Evolutionary conservation across 371 early-diverging fungal genomes (phyloP), one percentile per base, ranked within the genome.

Genomic region (Mucor sp.): DNA sequence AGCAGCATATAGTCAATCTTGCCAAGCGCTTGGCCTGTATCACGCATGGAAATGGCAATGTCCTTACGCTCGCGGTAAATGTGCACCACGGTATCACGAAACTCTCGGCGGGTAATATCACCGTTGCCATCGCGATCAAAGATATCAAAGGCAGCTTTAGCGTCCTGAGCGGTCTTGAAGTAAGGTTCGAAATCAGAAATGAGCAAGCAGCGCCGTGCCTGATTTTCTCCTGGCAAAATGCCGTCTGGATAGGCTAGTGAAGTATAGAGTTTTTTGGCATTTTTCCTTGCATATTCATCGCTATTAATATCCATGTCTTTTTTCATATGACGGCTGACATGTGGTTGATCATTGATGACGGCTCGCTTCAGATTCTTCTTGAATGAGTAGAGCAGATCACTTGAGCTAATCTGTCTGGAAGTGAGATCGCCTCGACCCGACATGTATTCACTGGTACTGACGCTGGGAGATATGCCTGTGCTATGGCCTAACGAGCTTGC

Each of bases 51-150:
- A 7, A 80, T 76, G 17, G 85, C 78, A 23, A 90, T 71, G 23
- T 81, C 81, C 56, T 85, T 85, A 59, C 88, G 75, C 60, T 90
- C 90, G 67, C 83, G 81, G 73, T 89, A 90, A 48, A 89, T 75
- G n/a, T 76, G 72, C 33, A 90, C 67, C 7, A 85, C 84, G 11
- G 83, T 78, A 59, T 84, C 84, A 44, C 84, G 80, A 75, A 90
- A 87, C 69, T 91, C 90, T 17, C 83, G 76, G 17, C 87, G 84
- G 6, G 84, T 84, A 39, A 91, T 74, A 65, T 87, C 88, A 32
- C 90, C 90, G 66, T 90, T 89, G 15, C 83, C 82, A 70, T 91
- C 88, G 59, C 79, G 80, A 74, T 91, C 91, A 72, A 91, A 89
- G 3, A 88, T 77, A 0, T 70, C 71, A 76, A 91, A 91, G 1